Evolutionary conservation across 148 eudicot genomes (phyloP).

Genomic region (Talinum fruticosum): DNA sequence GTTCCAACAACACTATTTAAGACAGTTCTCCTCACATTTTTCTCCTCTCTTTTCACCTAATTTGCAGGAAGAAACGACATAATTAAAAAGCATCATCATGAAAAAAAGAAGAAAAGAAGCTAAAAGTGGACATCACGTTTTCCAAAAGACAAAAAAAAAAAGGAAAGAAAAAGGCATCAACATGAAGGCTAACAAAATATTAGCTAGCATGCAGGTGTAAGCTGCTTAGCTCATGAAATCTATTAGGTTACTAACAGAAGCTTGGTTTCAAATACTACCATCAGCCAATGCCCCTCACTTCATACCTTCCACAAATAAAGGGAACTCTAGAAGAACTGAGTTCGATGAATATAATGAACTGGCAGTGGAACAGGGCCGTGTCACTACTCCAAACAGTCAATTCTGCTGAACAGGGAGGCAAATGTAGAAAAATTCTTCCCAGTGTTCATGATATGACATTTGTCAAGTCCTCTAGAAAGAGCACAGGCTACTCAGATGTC

Average conservation of each 20-base stretch:
- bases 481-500: background rate
- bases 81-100: background rate
- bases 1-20: constrained; percentile 80
- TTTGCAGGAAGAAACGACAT: constrained; percentile 2
- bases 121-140: background rate
- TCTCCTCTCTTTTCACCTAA: constrained; percentile 74
- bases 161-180: no score
- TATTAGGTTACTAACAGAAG: no score
- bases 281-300: no score
- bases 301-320: no score
- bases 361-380: background rate
- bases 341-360: no score
- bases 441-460: background rate
- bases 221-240: no score
- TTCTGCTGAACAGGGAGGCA: background rate
- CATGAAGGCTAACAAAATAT: no score
- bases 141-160: no score
- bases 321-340: no score
- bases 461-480: background rate
- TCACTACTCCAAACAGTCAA: background rate
- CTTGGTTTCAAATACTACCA: no score
- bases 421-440: background rate
- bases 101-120: background rate
- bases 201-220: no score
- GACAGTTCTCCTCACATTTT: constrained; percentile 64